These are phyloP conservation scores for Trichoderma harzianum DNA, from an alignment of 2,329 filamentous ascomycete genomes.

Conservation along the genomic window DNA sequence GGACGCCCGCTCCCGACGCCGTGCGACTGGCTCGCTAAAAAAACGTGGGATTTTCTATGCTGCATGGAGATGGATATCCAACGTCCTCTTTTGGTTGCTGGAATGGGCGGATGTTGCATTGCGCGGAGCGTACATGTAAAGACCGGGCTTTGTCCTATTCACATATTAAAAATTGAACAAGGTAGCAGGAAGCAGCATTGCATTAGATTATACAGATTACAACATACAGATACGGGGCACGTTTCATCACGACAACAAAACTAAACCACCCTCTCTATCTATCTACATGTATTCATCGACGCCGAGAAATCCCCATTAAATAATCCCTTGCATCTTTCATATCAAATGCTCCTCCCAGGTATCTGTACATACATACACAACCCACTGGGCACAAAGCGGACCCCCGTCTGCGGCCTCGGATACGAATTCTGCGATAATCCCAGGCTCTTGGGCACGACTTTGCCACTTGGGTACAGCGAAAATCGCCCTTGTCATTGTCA, in stretches of 20 bases:
- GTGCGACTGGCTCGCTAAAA: not conserved
- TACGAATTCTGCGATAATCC: not conserved
- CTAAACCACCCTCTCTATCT: not conserved
- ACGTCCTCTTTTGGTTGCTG: not conserved
- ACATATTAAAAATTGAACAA: not conserved
- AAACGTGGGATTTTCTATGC: not conserved
- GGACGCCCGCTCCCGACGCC: not conserved
- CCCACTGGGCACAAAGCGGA: not conserved
- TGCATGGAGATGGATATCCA: not conserved
- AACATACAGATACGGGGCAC: not conserved
- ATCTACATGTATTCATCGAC: not conserved
- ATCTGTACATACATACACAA: not conserved
- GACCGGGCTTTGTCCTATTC: not conserved
- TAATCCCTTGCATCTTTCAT: not conserved
- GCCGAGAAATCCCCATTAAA: not conserved
- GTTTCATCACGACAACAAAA: not conserved
- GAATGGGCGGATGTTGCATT: not conserved
- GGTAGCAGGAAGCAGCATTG: not conserved
- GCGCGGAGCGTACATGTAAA: not conserved
- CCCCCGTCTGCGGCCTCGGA: not conserved
- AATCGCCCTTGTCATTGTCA: not conserved
- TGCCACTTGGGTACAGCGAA: not conserved
- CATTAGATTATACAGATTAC: not conserved
- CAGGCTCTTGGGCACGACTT: constrained; percentile 1
- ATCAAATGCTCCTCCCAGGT: not conserved